phyloP scores from a whole-genome alignment of 805 yeast species.

The Starmerella riodocensis region DNA sequence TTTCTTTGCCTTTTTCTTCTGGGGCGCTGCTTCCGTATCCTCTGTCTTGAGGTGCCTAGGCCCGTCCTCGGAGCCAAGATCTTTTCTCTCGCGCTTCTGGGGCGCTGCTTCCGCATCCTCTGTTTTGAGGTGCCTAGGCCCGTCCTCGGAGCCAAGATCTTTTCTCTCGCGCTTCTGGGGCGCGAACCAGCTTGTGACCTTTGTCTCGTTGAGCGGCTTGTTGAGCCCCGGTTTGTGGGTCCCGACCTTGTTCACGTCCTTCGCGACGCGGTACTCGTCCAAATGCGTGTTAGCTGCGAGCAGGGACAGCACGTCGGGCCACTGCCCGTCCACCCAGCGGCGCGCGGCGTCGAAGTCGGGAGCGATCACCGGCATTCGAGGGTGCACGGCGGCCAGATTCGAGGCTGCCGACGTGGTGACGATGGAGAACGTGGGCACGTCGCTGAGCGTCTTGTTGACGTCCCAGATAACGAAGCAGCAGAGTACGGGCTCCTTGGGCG shows the following conservation, averaged over 20 bases:
- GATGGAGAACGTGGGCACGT: conserved; percentile 41
- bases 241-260: conserved; percentile 49
- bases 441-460: conserved; percentile 17
- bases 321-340: conserved; percentile 39
- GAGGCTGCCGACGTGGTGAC: conserved; percentile 60
- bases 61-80: too few relatives aligned
- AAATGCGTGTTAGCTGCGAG: conserved; percentile 34
- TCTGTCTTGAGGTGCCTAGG: too few relatives aligned
- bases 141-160: too few relatives aligned
- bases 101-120: too few relatives aligned
- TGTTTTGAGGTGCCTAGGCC: too few relatives aligned
- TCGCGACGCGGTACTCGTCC: conserved; percentile 42
- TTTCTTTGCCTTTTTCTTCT: too few relatives aligned
- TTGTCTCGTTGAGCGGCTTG: conserved; percentile 20
- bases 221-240: conserved; percentile 36
- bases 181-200: conserved; percentile 1
- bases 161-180: too few relatives aligned
- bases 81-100: too few relatives aligned
- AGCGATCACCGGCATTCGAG: conserved; percentile 63
- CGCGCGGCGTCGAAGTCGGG: conserved; percentile 37
- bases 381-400: conserved; percentile 55
- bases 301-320: conserved; percentile 42
- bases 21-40: too few relatives aligned
- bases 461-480: conserved; percentile 53
- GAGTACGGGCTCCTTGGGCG: conserved; percentile 40